Conservation (phyloP, 306 rosid genomes). For the Abrus precatorius region DNA sequence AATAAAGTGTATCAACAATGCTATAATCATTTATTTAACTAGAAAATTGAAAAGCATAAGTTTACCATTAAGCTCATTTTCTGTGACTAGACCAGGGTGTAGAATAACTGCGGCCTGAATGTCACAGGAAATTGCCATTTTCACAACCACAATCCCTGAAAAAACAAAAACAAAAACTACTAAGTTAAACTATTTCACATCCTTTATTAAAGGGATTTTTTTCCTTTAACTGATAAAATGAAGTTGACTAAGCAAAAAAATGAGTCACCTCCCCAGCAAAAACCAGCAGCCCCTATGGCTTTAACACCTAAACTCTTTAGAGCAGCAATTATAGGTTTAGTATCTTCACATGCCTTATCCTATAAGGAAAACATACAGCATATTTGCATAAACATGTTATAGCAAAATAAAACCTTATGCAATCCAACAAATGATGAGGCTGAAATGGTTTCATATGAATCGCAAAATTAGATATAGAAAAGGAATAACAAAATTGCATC, state of each 20-base stretch:
- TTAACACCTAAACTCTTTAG: slow-evolving; percentile 64
- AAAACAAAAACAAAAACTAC: neutral
- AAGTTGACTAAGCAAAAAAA: slow-evolving; percentile 9
- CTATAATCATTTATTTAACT: neutral
- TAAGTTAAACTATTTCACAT: slow-evolving; percentile 6
- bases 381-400: slow-evolving; percentile 10
- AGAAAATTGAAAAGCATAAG: neutral
- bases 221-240: neutral
- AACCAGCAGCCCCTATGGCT: slow-evolving; percentile 67
- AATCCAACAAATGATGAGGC: neutral
- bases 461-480: neutral
- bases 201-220: neutral
- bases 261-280: slow-evolving; percentile 74
- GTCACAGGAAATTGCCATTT: slow-evolving; percentile 50
- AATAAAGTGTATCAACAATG: slow-evolving; percentile 3
- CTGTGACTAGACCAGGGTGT: slow-evolving; percentile 54
- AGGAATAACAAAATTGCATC: neutral
- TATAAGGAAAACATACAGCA: slow-evolving; percentile 20
- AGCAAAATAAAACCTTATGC: neutral
- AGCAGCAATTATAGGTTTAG: slow-evolving; percentile 59
- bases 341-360: slow-evolving; percentile 67
- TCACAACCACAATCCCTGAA: slow-evolving; percentile 58
- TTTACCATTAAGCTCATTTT: slow-evolving; percentile 48
- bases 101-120: slow-evolving; percentile 60
- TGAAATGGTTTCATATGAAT: slow-evolving; percentile 9